Conservation (phyloP, 768 basidiomycete genomes). For the Chiua virens region DNA sequence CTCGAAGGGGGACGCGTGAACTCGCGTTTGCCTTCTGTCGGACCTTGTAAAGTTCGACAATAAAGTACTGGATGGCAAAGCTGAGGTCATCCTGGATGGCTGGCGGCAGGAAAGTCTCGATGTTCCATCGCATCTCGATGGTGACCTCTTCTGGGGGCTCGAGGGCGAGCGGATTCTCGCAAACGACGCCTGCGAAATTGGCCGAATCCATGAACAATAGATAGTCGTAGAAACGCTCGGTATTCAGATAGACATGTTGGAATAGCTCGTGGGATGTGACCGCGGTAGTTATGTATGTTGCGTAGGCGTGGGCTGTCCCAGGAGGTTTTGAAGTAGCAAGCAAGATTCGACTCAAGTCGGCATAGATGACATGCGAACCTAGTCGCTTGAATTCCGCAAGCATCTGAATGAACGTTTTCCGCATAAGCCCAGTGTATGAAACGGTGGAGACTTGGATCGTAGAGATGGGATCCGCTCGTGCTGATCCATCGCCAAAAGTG, state of each 20-base stretch:
- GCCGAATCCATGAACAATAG: constrained; percentile 94
- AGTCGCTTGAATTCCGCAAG: constrained; percentile 95
- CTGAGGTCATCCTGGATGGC: constrained; percentile 79
- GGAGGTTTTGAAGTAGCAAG: constrained; percentile 95
- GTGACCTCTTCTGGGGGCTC: constrained; percentile 68
- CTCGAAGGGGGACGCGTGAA: constrained; percentile 68
- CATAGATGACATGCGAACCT: constrained; percentile 90
- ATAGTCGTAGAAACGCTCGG: constrained; percentile 90
- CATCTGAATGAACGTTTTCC: constrained; percentile 95
- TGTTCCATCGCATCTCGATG: constrained; percentile 91
- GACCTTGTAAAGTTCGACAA: constrained; percentile 79
- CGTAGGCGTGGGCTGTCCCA: constrained; percentile 92
- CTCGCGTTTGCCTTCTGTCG: constrained; percentile 61
- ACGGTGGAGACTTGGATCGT: constrained; percentile 89
- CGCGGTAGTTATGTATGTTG: constrained; percentile 91
- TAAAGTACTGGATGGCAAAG: constrained; percentile 73
- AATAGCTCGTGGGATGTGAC: constrained; percentile 95
- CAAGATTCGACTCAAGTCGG: constrained; percentile 88
- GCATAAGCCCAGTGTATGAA: constrained; percentile 96
- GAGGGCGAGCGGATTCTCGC: constrained; percentile 69
- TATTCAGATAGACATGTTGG: constrained; percentile 85
- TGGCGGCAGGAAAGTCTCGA: constrained; percentile 82
- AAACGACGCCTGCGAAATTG: constrained; percentile 89
- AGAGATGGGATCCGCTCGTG: constrained; percentile 80
- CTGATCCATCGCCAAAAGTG: constrained; percentile 99